Evolutionary conservation across 2,329 filamentous ascomycete species (phyloP), one percentile per base, ranked within the genome.

Genomic region (Allantophomopsis lycopodina): DNA sequence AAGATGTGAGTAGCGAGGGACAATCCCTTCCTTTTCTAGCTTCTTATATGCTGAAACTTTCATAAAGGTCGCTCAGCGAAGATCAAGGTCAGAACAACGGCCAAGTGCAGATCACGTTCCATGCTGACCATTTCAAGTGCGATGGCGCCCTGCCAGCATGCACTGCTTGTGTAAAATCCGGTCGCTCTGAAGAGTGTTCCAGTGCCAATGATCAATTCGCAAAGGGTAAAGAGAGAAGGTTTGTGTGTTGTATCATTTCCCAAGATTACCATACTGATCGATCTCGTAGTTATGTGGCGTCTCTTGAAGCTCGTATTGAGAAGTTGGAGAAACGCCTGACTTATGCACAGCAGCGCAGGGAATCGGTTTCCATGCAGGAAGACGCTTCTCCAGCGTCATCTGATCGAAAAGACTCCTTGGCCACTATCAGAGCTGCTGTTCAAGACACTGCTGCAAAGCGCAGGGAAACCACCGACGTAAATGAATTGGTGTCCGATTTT

Each of bases 181-280:
- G 88, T 21, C 81, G 86, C 45, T 78, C 83, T 40, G 79, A 71
- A 44, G 87, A 93, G 56, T 98, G 91, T 58, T 94, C 87, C 6
- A 87, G 87, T 41, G 88, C 87, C 7, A 95, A 93, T 53, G 89
- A 96, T 55, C 87, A 95, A 57, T 96, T 95, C 60, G 88, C 89
- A 1, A 73, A 87, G 46, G 91, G 91, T 44, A 96, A 96, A 60
- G 91, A 96, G 56, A 72, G 89, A 53, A 96, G 88, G 77, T 77
- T 49, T 42, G 61, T 50, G 23, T 12, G 10, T 2, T n/a, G 7
- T 14, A 14, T 4, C n/a, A 10, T 40, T 32, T 5, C 15, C 7
- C 16, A 14, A 16, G 23, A 18, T 8, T n/a, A 18, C 17, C 8
- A 37, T 36, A 31, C 52, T 53, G 36, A 56, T 45, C 4, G 7